phyloP scores from a whole-genome alignment of 2,329 filamentous ascomycete species.

The Diaporthe sp. region DNA sequence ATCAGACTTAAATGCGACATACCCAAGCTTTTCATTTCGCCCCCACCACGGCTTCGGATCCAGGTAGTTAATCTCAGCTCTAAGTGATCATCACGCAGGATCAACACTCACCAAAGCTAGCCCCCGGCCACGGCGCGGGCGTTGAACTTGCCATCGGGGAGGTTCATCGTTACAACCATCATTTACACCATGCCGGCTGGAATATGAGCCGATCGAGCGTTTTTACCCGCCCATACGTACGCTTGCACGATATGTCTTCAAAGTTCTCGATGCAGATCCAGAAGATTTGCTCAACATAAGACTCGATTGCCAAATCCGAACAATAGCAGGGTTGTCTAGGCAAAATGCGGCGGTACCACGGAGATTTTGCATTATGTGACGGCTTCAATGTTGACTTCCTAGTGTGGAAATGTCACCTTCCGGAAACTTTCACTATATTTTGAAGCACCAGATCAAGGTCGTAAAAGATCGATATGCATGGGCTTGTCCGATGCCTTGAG shows the following conservation, averaged over 20 bases:
- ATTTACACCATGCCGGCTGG: not conserved
- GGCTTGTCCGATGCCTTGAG: not conserved
- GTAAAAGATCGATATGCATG: not conserved
- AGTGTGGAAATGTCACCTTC: not conserved
- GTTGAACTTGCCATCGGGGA: not conserved
- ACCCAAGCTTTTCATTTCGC: not conserved
- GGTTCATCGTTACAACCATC: not conserved
- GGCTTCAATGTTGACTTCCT: not conserved
- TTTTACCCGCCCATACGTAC: not conserved
- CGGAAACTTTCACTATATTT: not conserved
- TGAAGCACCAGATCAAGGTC: not conserved
- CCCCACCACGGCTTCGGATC: not conserved
- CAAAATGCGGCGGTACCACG: not conserved
- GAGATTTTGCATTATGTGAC: not conserved
- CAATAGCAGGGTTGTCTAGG: not conserved
- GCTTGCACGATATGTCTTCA: not conserved
- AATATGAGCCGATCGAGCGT: not conserved
- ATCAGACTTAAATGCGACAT: slow-evolving; percentile 1
- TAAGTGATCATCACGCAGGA: slow-evolving; percentile 7
- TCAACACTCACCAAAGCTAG: not conserved
- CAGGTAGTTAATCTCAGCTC: not conserved
- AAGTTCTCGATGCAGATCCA: not conserved
- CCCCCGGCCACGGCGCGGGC: not conserved
- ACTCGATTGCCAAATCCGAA: not conserved
- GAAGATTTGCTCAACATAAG: not conserved